These are phyloP conservation scores for Graphiopsis chlorocephala DNA, from an alignment of 2,329 filamentous ascomycete species.

Conservation along the genomic window DNA sequence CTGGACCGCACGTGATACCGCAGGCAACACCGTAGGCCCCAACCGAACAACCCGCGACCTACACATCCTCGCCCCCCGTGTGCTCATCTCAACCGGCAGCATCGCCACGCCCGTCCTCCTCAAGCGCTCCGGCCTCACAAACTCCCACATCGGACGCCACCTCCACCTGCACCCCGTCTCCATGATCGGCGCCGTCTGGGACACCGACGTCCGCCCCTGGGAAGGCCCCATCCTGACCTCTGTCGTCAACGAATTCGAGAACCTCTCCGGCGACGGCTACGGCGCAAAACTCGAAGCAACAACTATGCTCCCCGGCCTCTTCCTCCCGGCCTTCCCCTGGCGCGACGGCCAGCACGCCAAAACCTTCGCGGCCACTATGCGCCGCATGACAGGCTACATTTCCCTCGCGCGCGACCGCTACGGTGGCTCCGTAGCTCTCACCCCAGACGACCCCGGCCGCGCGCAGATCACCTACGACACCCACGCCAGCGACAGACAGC, in stretches of 20 bases:
- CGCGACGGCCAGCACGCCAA: slow-evolving; percentile 68
- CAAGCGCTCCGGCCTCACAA: slow-evolving; percentile 74
- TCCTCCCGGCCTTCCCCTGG: slow-evolving; percentile 65
- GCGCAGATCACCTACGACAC: slow-evolving; percentile 68
- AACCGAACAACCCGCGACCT: slow-evolving; percentile 59
- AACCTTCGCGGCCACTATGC: slow-evolving; percentile 64
- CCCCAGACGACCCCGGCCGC: slow-evolving; percentile 58
- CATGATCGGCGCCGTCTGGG: slow-evolving; percentile 59
- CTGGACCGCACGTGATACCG: slow-evolving; percentile 70
- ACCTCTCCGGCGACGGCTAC: slow-evolving; percentile 76
- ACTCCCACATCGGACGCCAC: slow-evolving; percentile 77
- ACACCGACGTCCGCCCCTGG: slow-evolving; percentile 62
- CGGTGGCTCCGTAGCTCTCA: slow-evolving; percentile 69
- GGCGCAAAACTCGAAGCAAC: slow-evolving; percentile 77
- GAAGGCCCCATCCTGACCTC: slow-evolving; percentile 76
- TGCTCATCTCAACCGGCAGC: slow-evolving; percentile 74
- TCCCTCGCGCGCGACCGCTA: slow-evolving; percentile 73
- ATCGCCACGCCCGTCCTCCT: slow-evolving; percentile 76
- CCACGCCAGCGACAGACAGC: slow-evolving; percentile 67
- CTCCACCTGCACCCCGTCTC: slow-evolving; percentile 75
- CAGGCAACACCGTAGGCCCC: slow-evolving; percentile 56
- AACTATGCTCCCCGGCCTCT: slow-evolving; percentile 69
- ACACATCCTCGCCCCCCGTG: slow-evolving; percentile 72
- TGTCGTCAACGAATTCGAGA: slow-evolving; percentile 73
- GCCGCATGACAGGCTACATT: slow-evolving; percentile 70